These are phyloP conservation scores for Theobroma cacao DNA, from an alignment of 345 rosid species.

Conservation along the genomic window DNA sequence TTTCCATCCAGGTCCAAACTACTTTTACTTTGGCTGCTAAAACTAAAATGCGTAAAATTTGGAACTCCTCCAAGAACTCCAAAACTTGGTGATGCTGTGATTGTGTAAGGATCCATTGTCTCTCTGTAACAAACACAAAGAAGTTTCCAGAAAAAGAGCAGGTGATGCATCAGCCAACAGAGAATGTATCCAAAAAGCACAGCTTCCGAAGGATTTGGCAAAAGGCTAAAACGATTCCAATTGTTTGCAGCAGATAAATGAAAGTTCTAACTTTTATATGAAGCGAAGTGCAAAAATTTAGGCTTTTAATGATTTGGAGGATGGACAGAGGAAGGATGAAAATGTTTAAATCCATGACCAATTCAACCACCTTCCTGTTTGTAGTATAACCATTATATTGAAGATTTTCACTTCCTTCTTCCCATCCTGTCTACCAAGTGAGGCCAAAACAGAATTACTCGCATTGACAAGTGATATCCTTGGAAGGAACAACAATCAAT, in stretches of 20 bases:
- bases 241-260: neutral
- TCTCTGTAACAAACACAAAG: conserved; percentile 41
- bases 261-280: neutral
- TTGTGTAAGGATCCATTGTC: conserved; percentile 72
- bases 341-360: neutral
- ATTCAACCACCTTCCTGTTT: neutral
- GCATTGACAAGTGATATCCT: neutral
- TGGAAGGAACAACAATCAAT: neutral
- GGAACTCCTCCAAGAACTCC: conserved; percentile 44
- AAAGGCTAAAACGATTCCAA: neutral
- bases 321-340: neutral
- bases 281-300: neutral
- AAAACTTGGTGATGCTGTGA: conserved; percentile 64
- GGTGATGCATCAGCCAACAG: neutral
- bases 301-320: neutral
- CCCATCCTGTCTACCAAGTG: neutral
- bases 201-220: neutral
- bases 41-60: conserved; percentile 34
- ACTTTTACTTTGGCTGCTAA: conserved; percentile 32
- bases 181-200: neutral
- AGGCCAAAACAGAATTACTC: no score
- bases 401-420: neutral
- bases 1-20: conserved; percentile 48
- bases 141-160: neutral
- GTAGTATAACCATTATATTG: neutral